Evolutionary conservation across 306 rosid species (phyloP), one percentile per base, ranked within the genome.

Genomic region (Morella rubra): DNA sequence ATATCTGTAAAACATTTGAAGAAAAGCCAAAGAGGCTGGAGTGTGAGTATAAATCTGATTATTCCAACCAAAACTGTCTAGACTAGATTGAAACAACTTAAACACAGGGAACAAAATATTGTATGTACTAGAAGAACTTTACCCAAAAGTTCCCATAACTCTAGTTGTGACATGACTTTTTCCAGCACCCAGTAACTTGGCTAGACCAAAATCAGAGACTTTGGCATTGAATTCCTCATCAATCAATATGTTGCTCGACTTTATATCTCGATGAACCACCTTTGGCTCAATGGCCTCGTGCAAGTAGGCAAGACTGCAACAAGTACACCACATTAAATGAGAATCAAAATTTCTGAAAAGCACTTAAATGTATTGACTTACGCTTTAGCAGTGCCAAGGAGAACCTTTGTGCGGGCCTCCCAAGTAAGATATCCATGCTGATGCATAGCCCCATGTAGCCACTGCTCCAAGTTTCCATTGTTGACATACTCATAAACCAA

Each of bases 71-170:
- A 4, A 64, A 32, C 68, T 37, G 69, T 79, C 72, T 42, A 40
- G 44, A 37, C 22, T 13, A 52, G 44, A 69, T 41, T 44, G 41
- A 45, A 77, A 81, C 80, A 69, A 19, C 7, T 27, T 50, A 52
- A 42, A 10, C n/a, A 70, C 56, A n/a, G 54, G 67, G 73, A 74
- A 75, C 44, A 47, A 47, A 44, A 32, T 20, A 37, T 41, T 62
- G 32, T 10, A 62, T 7, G 54, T 73, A 56, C 56, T 53, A 69
- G 62, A 73, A 40, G 16, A 62, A 76, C 32, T 91, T 78, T 70
- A 93, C 98, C 98, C 98, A 77, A 93, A 93, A 73, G 98, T 93
- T 77, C 98, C 98, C 98, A 93, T 93, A 73, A 93, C 98, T 77
- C 98, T 91, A 14, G 98, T 93, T 8, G 97, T 91, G 76, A 91